Percentiles rank a stretch among this genome's conserved stretches.
Evolutionary conservation across 768 basidiomycete species (phyloP).

Genomic region (Aureoboletus auriporus): DNA sequence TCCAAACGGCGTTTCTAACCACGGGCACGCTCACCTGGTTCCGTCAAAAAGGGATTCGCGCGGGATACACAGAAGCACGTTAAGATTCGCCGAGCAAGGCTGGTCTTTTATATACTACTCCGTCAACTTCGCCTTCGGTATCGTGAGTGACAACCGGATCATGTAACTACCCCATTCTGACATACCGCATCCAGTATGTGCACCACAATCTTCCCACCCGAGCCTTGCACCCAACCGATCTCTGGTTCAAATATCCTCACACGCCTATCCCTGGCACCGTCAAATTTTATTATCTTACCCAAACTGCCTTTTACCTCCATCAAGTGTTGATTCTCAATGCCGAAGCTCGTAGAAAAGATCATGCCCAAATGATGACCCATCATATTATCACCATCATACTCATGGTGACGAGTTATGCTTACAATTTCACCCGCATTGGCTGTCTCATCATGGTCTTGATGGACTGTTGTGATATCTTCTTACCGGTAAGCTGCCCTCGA

Average conservation of each 20-base stretch:
- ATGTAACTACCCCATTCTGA: slow-evolving; percentile 5
- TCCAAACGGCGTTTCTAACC: slow-evolving; percentile 30
- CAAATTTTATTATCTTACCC: slow-evolving; percentile 87
- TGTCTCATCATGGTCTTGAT: slow-evolving; percentile 87
- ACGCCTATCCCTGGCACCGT: slow-evolving; percentile 70
- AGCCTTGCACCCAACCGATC: slow-evolving; percentile 55
- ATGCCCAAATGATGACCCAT: slow-evolving; percentile 94
- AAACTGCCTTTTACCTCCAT: slow-evolving; percentile 87
- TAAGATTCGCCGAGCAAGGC: slow-evolving; percentile 93
- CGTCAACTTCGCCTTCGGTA: slow-evolving; percentile 69
- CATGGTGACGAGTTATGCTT: slow-evolving; percentile 72
- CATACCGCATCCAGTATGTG: slow-evolving; percentile 58
- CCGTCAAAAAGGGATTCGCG: slow-evolving; percentile 46
- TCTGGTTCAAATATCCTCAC: slow-evolving; percentile 86
- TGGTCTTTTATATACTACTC: slow-evolving; percentile 85
- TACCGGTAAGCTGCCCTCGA: slow-evolving; percentile 62
- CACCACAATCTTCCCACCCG: slow-evolving; percentile 66
- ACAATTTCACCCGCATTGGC: slow-evolving; percentile 85
- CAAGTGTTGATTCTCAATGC: slow-evolving; percentile 90
- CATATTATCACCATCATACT: slow-evolving; percentile 86
- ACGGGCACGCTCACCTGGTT: slow-evolving; percentile 13
- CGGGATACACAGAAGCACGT: slow-evolving; percentile 63
- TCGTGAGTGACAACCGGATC: slow-evolving; percentile 55
- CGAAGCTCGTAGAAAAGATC: slow-evolving; percentile 89
- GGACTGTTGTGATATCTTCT: slow-evolving; percentile 91